Evolutionary conservation across 2,329 filamentous ascomycete species (phyloP), one percentile per base, ranked within the genome.

Genomic region (Samsoniella hepiali): DNA sequence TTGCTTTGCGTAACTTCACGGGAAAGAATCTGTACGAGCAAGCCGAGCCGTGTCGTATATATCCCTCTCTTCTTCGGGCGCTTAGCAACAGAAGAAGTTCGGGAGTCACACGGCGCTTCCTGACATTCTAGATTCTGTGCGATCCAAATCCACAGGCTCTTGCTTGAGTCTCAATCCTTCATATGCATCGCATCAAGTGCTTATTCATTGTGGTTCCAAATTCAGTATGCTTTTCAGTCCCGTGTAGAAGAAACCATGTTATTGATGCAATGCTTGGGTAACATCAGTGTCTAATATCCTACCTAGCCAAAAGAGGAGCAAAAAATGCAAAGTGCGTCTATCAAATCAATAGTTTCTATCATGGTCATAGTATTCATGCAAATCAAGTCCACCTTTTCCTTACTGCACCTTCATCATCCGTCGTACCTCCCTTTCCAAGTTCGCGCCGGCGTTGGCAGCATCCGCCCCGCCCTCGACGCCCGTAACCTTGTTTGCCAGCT

Each of bases 401-500:
- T 7, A 42, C n/a, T 75, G 67, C 49, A 73, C 70, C 63, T 72
- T 69, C 71, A 80, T 73, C 78, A 81, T 78, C 72, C 74, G 73
- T 63, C 77, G 75, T 49, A 81, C 78, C 65, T 79, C 76, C n/a
- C 72, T 72, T 70, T 81, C 78, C 34, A 81, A 67, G 44, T 77
- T 79, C 67, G 72, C 69, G 29, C 68, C 68, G 10, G 66, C 69
- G 49, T 13, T 9, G 38, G 72, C 72, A 40, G 68, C 69, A 17
- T 77, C 75, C 8, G 70, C 72, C 8, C 50, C 68, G 51, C 51
- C 58, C 31, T 71, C 66, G 1, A 71, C 76, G 27, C 80, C 80
- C 7, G 81, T 83, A 56, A 84, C 82, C 71, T 82, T 81, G 71
- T 82, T 79, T 1, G 97, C 95, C 32, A 99, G 85, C 71, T 92